A percentile compares a stretch with the other conserved stretches of the same genome.
Conservation (phyloP, 257 asterid species). For the Salvia splendens region DNA sequence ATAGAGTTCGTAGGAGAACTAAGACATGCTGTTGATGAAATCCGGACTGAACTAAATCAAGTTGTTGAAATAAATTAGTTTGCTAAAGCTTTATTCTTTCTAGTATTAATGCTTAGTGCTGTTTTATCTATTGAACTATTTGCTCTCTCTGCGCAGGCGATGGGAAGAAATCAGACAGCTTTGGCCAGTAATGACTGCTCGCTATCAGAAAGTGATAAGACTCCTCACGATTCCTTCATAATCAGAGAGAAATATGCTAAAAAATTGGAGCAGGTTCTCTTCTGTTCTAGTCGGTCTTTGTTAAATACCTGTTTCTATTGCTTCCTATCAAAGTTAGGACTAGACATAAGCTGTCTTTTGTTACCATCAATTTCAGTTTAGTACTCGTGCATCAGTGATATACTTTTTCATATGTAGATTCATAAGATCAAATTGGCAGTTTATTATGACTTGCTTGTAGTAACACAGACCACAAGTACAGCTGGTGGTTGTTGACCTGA, state of each 20-base stretch:
- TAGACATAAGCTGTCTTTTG: slow-evolving; percentile 3
- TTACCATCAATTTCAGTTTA: slow-evolving; percentile 9
- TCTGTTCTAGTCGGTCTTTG: slow-evolving; percentile 25
- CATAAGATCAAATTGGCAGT: background rate
- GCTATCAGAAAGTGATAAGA: slow-evolving; percentile 41
- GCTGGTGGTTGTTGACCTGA: background rate
- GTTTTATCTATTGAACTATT: slow-evolving; percentile 20
- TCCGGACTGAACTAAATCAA: slow-evolving; percentile 76
- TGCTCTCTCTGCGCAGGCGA: slow-evolving; percentile 37
- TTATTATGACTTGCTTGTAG: slow-evolving; percentile 10
- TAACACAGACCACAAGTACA: background rate
- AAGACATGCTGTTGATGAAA: slow-evolving; percentile 81
- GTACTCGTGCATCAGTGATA: background rate
- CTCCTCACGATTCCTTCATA: slow-evolving; percentile 37
- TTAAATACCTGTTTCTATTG: slow-evolving; percentile 7
- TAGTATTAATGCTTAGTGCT: slow-evolving; percentile 20
- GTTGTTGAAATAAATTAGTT: slow-evolving; percentile 41
- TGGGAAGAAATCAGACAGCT: slow-evolving; percentile 41
- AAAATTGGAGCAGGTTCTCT: slow-evolving; percentile 60
- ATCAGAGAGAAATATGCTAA: slow-evolving; percentile 47
- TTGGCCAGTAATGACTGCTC: slow-evolving; percentile 35
- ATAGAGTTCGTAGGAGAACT: slow-evolving; percentile 25
- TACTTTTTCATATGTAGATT: slow-evolving; percentile 7
- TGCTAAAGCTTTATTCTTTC: slow-evolving; percentile 23
- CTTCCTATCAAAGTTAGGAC: background rate